phyloP scores from a whole-genome alignment of 768 basidiomycete species.

The Pholiota molesta region DNA sequence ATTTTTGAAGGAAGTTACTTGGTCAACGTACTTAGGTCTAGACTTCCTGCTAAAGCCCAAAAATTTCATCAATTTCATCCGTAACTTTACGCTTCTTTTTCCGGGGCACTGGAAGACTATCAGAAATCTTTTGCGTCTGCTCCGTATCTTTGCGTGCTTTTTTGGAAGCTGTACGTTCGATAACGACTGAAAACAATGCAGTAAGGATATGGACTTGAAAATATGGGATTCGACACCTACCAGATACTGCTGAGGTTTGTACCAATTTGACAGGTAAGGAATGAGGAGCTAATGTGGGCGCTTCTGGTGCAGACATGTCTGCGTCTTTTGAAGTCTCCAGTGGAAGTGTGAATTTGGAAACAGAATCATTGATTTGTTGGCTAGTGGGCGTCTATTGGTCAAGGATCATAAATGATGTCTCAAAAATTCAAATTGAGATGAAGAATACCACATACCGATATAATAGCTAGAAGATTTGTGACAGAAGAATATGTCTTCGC shows the following conservation, averaged over 20 bases:
- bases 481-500: constrained; percentile 17
- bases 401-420: too few relatives aligned
- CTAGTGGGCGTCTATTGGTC: background rate
- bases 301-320: background rate
- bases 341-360: background rate
- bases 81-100: constrained; percentile 44
- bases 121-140: background rate
- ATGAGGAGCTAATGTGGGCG: background rate
- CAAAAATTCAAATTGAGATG: too few relatives aligned
- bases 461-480: constrained; percentile 11
- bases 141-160: background rate
- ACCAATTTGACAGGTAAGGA: background rate
- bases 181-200: background rate
- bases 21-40: too few relatives aligned
- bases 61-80: constrained; percentile 76
- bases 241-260: background rate
- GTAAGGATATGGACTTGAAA: background rate
- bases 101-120: constrained; percentile 10
- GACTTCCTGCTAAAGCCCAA: constrained; percentile 38
- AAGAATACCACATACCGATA: constrained; percentile 8
- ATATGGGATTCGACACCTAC: background rate
- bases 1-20: too few relatives aligned
- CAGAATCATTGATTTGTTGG: background rate
- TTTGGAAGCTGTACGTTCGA: constrained; percentile 1
- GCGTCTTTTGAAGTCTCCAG: background rate